Percentiles rank a stretch among this genome's conserved stretches.
Conservation (phyloP, 805 yeast species). For the Grigorovia humatica region DNA sequence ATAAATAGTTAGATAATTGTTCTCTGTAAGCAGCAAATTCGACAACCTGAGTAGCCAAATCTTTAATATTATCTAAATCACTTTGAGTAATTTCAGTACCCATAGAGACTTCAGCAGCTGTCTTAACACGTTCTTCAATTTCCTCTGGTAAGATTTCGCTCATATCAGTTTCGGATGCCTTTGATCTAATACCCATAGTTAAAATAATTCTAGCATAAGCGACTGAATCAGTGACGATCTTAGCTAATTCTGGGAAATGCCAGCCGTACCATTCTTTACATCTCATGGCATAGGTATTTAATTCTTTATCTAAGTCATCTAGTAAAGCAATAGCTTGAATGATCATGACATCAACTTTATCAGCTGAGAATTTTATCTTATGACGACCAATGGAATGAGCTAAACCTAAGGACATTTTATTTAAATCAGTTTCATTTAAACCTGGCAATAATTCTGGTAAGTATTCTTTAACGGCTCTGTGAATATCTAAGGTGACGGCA, state of each 20-base stretch:
- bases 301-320: constrained; percentile 94
- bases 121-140: constrained; percentile 78
- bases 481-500: constrained; percentile 87
- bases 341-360: constrained; percentile 98
- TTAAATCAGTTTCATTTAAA: constrained; percentile 68
- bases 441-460: constrained; percentile 94
- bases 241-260: constrained; percentile 99
- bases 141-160: constrained; percentile 89
- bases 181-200: constrained; percentile 88
- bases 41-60: constrained; percentile 91
- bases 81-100: constrained; percentile 95
- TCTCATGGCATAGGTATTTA: constrained; percentile 98
- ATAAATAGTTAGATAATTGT: constrained; percentile 82
- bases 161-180: constrained; percentile 83
- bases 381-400: constrained; percentile 99
- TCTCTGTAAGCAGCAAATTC: constrained; percentile 95
- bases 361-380: constrained; percentile 94
- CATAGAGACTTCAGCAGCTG: constrained; percentile 96
- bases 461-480: constrained; percentile 90
- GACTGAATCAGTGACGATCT: constrained; percentile 89
- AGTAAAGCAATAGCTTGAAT: constrained; percentile 96
- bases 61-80: constrained; percentile 79
- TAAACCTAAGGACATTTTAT: constrained; percentile 94
- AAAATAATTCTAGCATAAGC: constrained; percentile 92
- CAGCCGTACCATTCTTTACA: constrained; percentile 99